Conservation (phyloP, 805 yeast genomes). For the Kodamaea hsintzibuensis region DNA sequence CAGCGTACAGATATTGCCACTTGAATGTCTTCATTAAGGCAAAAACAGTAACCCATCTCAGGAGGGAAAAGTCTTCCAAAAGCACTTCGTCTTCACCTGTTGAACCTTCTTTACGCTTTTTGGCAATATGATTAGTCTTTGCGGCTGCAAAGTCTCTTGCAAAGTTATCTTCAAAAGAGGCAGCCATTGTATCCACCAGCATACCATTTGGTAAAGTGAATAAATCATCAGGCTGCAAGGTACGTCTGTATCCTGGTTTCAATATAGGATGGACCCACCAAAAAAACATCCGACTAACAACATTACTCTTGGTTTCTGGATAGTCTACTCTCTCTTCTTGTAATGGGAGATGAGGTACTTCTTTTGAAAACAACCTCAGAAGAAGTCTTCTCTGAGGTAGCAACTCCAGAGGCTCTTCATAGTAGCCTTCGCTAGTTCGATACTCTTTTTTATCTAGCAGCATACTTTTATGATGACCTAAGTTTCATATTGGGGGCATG, state of each 20-base stretch:
- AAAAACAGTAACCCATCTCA: conserved; percentile 8
- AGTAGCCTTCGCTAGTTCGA: background rate
- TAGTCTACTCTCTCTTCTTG: conserved; percentile 49
- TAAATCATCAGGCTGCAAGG: conserved; percentile 64
- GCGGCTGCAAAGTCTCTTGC: conserved; percentile 10
- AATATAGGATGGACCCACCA: conserved; percentile 71
- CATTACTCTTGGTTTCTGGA: conserved; percentile 43
- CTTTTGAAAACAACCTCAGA: conserved; percentile 34
- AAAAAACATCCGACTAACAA: conserved; percentile 36
- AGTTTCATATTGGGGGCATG: too few species aligned
- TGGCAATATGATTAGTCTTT: conserved; percentile 16
- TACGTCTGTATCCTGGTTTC: conserved; percentile 68
- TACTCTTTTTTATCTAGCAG: background rate
- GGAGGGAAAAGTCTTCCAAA: conserved; percentile 1
- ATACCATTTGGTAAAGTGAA: conserved; percentile 23
- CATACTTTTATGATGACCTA: too few species aligned
- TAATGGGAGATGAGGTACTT: conserved; percentile 53
- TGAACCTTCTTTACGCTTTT: conserved; percentile 27
- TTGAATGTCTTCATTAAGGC: conserved; percentile 29
- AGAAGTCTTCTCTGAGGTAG: conserved; percentile 15
- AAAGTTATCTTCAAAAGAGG: conserved; percentile 22
- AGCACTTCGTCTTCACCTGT: background rate
- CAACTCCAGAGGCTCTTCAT: conserved; percentile 1
- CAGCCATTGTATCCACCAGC: conserved; percentile 33
- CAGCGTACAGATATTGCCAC: conserved; percentile 24